phyloP scores from a whole-genome alignment of 2,329 filamentous ascomycete species.

The Purpureocillium lavendulum region DNA sequence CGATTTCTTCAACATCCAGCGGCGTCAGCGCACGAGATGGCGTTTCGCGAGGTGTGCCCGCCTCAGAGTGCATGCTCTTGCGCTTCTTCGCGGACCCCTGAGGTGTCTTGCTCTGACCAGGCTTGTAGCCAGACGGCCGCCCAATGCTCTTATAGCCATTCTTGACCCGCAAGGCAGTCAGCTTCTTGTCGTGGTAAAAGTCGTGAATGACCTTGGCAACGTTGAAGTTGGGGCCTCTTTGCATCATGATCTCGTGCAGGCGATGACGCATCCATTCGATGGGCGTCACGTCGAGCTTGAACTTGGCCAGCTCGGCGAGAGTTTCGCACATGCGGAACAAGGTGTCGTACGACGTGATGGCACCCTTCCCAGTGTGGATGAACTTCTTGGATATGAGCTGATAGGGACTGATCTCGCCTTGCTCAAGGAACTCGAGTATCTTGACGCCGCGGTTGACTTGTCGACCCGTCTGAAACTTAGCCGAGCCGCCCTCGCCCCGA shows the following conservation, averaged over 20 bases:
- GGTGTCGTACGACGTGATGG: slow-evolving; percentile 45
- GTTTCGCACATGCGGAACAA: slow-evolving; percentile 47
- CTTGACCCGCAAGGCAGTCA: slow-evolving; percentile 38
- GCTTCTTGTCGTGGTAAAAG: slow-evolving; percentile 48
- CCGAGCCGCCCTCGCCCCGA: slow-evolving; percentile 24
- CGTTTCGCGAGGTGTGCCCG: slow-evolving; percentile 17
- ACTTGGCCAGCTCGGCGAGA: slow-evolving; percentile 44
- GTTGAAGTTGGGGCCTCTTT: slow-evolving; percentile 39
- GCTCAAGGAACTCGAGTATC: slow-evolving; percentile 43
- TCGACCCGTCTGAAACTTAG: slow-evolving; percentile 44
- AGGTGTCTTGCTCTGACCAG: slow-evolving; percentile 15
- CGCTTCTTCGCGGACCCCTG: slow-evolving; percentile 21
- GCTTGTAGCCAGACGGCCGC: slow-evolving; percentile 40
- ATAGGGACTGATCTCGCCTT: slow-evolving; percentile 45
- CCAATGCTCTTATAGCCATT: slow-evolving; percentile 51
- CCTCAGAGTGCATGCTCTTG: slow-evolving; percentile 21
- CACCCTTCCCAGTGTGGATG: slow-evolving; percentile 30
- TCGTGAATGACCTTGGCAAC: slow-evolving; percentile 41
- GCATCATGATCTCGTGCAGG: slow-evolving; percentile 38
- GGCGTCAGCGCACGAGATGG: slow-evolving; percentile 19
- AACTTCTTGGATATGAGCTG: slow-evolving; percentile 46
- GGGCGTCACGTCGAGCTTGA: slow-evolving; percentile 42
- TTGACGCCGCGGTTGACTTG: slow-evolving; percentile 47
- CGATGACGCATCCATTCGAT: slow-evolving; percentile 50
- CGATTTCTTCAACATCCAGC: slow-evolving; percentile 9